These are phyloP conservation scores for Volvariella surrecta DNA, from an alignment of 1,284 basidiomycete genomes.

Conservation along the genomic window DNA sequence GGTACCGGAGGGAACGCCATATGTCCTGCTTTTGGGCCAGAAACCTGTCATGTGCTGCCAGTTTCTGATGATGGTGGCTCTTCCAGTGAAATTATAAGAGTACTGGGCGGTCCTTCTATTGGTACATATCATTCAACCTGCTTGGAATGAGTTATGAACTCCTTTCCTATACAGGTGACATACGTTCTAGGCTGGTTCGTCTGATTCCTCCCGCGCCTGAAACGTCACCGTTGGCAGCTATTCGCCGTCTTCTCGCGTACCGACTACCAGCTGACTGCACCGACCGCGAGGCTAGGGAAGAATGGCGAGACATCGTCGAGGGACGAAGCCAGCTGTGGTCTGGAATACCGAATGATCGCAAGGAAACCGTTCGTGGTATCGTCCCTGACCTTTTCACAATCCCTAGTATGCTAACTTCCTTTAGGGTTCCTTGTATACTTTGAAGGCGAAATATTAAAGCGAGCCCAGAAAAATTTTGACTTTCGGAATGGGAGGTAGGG, in stretches of 20 bases:
- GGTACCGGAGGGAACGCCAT: constrained; percentile 81
- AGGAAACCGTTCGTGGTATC: constrained; percentile 81
- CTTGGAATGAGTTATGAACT: constrained; percentile 5
- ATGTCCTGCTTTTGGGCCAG: constrained; percentile 53
- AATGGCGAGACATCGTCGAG: constrained; percentile 92
- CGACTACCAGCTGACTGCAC: constrained; percentile 63
- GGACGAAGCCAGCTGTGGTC: constrained; percentile 80
- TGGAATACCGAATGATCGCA: constrained; percentile 87
- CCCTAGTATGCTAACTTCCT: constrained; percentile 2
- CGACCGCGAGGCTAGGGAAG: constrained; percentile 75
- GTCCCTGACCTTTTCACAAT: constrained; percentile 4
- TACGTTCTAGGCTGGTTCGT: constrained; percentile 75
- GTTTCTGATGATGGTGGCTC: constrained; percentile 86
- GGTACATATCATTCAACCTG: constrained; percentile 31
- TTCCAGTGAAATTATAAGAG: constrained; percentile 78
- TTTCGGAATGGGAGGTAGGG: constrained; percentile 76
- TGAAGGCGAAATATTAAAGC: constrained; percentile 77
- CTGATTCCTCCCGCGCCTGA: constrained; percentile 62
- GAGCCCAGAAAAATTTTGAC: constrained; percentile 89
- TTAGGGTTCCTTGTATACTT: constrained; percentile 87
- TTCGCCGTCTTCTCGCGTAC: constrained; percentile 72
- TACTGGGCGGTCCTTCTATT: constrained; percentile 76
- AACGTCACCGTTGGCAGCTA: constrained; percentile 56
- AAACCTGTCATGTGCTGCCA: constrained; percentile 68
- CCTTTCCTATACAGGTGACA: constrained; percentile 47